A percentile compares a stretch with the other conserved stretches of the same genome.
Conservation (phyloP, 306 rosid species). For the Cyclanthera cordifolia region DNA sequence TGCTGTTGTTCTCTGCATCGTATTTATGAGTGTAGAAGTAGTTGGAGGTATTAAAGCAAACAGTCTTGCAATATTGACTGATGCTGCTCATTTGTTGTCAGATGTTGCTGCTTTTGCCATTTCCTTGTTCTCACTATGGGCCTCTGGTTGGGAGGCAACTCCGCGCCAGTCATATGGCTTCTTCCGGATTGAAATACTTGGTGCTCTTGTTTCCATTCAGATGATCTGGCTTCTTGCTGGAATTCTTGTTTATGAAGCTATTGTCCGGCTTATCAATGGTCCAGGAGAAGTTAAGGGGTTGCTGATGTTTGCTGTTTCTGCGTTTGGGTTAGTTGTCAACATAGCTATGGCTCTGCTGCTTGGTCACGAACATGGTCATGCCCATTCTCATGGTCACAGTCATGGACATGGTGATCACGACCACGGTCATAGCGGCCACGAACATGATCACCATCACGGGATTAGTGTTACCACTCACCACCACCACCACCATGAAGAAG, state of each 20-base stretch:
- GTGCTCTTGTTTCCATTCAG: constrained; percentile 53
- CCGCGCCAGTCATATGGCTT: constrained; percentile 59
- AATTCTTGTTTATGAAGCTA: constrained; percentile 49
- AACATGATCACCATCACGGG: constrained; percentile 26
- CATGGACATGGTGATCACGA: constrained; percentile 23
- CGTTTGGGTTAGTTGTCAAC: constrained; percentile 44
- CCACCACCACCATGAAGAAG: constrained; percentile 18
- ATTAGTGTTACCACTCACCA: constrained; percentile 22
- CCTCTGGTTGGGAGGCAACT: constrained; percentile 55
- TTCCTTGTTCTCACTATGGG: constrained; percentile 48
- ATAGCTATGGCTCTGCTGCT: constrained; percentile 43
- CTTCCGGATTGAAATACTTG: constrained; percentile 46
- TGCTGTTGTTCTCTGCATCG: constrained; percentile 37
- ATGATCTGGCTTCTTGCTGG: constrained; percentile 68
- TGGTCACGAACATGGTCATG: constrained; percentile 37
- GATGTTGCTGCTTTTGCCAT: constrained; percentile 62
- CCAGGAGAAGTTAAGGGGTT: constrained; percentile 44
- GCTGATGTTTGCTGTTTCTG: constrained; percentile 46
- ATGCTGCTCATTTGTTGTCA: constrained; percentile 49
- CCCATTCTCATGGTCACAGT: constrained; percentile 24
- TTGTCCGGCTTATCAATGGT: constrained; percentile 29
- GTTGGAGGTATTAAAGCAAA: constrained; percentile 48
- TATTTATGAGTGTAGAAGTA: constrained; percentile 50
- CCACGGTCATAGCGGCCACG: constrained; percentile 15
- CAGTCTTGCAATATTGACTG: constrained; percentile 60